These are phyloP conservation scores for Hypsizygus marmoreus DNA, from an alignment of 768 basidiomycete genomes.

Conservation along the genomic window DNA sequence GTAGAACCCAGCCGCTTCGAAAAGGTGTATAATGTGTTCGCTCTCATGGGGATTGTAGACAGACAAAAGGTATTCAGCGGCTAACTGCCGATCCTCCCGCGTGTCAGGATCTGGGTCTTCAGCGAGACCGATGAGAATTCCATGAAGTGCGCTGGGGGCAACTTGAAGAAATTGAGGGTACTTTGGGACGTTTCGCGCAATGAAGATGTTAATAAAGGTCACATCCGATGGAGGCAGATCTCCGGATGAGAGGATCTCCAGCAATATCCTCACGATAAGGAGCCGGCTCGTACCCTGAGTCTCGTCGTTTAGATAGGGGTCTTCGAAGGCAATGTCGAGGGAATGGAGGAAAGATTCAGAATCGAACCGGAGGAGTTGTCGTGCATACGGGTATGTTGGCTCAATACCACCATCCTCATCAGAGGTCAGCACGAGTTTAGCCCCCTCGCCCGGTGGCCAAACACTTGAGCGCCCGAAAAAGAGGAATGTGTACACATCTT, in stretches of 20 bases:
- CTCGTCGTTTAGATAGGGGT: slow-evolving; percentile 84
- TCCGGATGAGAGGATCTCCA: slow-evolving; percentile 69
- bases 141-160: slow-evolving; percentile 66
- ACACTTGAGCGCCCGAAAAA: slow-evolving; percentile 79
- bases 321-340: slow-evolving; percentile 94
- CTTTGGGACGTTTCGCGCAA: slow-evolving; percentile 95
- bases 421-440: slow-evolving; percentile 72
- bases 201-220: slow-evolving; percentile 92
- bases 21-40: slow-evolving; percentile 65
- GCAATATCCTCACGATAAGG: slow-evolving; percentile 78
- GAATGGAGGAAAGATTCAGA: slow-evolving; percentile 93
- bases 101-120: slow-evolving; percentile 75
- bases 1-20: slow-evolving; percentile 86
- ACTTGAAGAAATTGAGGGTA: slow-evolving; percentile 86
- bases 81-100: slow-evolving; percentile 92
- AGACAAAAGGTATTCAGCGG: slow-evolving; percentile 91
- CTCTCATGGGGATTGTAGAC: slow-evolving; percentile 83
- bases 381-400: slow-evolving; percentile 88
- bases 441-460: slow-evolving; percentile 77
- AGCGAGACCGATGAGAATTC: slow-evolving; percentile 76
- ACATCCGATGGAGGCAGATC: slow-evolving; percentile 60
- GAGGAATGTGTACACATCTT: slow-evolving; percentile 76
- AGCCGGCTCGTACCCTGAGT: slow-evolving; percentile 69
- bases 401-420: slow-evolving; percentile 75
- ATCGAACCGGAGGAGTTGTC: slow-evolving; percentile 83